Evolutionary conservation across 2,329 filamentous ascomycete species (phyloP), one percentile per base, ranked within the genome.

Genomic region (Cytospora paraplurivora): DNA sequence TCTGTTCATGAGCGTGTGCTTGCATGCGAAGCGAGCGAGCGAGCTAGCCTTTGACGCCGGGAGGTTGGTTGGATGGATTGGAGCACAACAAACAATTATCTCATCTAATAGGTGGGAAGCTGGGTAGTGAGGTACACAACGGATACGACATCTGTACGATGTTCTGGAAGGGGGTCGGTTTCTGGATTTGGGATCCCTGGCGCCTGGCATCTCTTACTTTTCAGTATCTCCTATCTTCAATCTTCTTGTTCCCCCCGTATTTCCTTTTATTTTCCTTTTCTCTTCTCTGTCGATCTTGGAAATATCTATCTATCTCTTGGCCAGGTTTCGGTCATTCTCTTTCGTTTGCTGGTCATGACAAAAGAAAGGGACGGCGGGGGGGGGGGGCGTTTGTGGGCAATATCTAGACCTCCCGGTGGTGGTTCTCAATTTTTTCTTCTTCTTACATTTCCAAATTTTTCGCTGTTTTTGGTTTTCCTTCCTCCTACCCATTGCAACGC

Each of bases 351-450:
- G 41, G 35, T 51, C 15, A 21, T 52, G 15, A 33, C 21, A 35
- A 52, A 51, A n/a, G 19, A 11, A 51, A 32, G 44, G 47, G 21
- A 27, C 10, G 58, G 58, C 41, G 60, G 35, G 44, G 27, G 54
- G 60, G 35, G 44, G 27, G 54, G 62, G 62, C 62, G 62, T 63
- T 63, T 32, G 47, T 59, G 55, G 38, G 32, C 33, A 44, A 15
- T 63, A 53, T 49, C 27, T 59, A 63, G 55, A 59, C 32, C 41
- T 52, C 56, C 56, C 33, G 27, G 27, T 27, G 41, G 19, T 7
- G 41, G 15, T 41, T 4, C 6, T 44, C 27, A 27, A n/a, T 44
- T 44, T 44, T 44, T 44, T 15, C 11, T 17, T 7, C 17, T 17
- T 44, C n/a, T 7, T 44, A 7, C 41, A 19, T 44, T 4, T 27